These are phyloP conservation scores for Fusarium tjaetaba DNA, from an alignment of 2,329 filamentous ascomycete genomes.

Conservation along the genomic window DNA sequence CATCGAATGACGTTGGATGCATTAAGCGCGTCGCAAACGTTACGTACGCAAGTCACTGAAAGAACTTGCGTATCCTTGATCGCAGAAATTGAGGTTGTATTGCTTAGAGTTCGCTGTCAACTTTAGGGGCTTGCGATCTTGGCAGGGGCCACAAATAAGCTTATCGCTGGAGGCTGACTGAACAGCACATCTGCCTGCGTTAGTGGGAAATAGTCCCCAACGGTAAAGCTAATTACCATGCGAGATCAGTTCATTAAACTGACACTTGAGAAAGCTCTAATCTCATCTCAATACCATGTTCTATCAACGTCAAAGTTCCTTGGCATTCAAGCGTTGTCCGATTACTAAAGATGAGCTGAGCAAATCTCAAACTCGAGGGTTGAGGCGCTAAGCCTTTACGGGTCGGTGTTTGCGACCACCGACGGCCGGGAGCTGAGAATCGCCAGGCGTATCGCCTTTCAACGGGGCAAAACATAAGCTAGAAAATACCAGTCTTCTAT, in stretches of 20 bases:
- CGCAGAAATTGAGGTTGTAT: background rate
- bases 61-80: background rate
- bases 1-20: background rate
- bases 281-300: background rate
- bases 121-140: background rate
- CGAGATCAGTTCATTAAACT: background rate
- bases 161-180: background rate
- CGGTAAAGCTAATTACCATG: background rate
- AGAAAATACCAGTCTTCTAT: background rate
- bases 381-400: background rate
- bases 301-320: background rate
- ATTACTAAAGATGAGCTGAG: background rate
- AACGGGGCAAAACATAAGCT: background rate
- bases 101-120: background rate
- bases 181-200: background rate
- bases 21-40: background rate
- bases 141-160: constrained; percentile 12
- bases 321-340: background rate
- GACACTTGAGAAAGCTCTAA: background rate
- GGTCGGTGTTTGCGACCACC: background rate
- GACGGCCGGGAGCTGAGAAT: background rate
- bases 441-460: background rate
- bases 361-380: background rate
- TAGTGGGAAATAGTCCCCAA: background rate
- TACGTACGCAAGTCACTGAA: too few species aligned